phyloP scores from a whole-genome alignment of 352 stramenopile genomes.

The Phytopythium litorale region DNA sequence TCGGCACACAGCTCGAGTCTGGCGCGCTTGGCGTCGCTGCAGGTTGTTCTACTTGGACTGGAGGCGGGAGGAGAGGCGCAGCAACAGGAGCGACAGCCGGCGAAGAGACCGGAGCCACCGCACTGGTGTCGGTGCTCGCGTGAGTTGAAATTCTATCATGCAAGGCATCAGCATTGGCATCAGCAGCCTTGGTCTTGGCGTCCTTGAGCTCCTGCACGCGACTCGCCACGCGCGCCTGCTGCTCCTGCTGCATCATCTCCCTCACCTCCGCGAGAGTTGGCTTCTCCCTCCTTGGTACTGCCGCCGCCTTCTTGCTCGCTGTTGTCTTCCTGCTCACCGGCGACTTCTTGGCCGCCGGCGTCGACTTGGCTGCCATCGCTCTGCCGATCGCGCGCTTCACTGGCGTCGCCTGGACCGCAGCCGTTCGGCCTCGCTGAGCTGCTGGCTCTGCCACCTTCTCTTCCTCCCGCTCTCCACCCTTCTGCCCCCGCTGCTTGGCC shows the following conservation, averaged over 20 bases:
- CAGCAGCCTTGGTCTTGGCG: neutral
- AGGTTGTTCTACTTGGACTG: neutral
- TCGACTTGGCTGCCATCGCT: neutral
- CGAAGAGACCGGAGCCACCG: neutral
- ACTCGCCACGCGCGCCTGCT: conserved; percentile 43
- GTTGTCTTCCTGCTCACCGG: too few relatives aligned
- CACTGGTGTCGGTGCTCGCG: neutral
- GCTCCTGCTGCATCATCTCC: conserved; percentile 36
- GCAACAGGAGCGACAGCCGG: neutral
- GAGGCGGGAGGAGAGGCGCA: neutral
- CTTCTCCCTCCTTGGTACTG: too few relatives aligned
- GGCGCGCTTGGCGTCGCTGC: neutral
- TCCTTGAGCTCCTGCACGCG: conserved; percentile 45
- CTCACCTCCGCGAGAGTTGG: conserved; percentile 41
- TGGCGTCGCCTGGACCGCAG: neutral
- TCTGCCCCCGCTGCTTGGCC: neutral
- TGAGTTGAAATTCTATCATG: too few relatives aligned
- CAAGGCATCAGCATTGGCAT: too few relatives aligned
- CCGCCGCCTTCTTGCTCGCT: too few relatives aligned
- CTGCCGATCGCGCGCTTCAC: neutral
- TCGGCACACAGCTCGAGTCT: neutral
- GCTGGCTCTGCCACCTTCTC: neutral
- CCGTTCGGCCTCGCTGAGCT: neutral
- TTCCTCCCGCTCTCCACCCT: neutral
- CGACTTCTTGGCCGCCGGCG: neutral